Conservation (phyloP, 768 basidiomycete genomes). For the Boletus rubescentipes region DNA sequence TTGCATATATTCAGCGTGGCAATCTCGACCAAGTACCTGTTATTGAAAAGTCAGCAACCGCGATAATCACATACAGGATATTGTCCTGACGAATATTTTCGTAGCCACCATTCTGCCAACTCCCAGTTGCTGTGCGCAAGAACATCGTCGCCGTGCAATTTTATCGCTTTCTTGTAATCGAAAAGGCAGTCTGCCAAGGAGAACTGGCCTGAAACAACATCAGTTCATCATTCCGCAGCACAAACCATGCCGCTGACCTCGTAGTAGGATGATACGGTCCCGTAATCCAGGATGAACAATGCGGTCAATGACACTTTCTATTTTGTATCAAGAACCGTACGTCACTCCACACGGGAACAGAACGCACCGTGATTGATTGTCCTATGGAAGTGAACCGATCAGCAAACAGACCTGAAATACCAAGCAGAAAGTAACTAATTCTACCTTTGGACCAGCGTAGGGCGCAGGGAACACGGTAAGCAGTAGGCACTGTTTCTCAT, state of each 20-base stretch:
- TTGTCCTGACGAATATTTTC: conserved; percentile 65
- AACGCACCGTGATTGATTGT: conserved; percentile 79
- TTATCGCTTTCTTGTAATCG: conserved; percentile 66
- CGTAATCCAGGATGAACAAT: conserved; percentile 87
- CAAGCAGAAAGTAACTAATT: conserved; percentile 5
- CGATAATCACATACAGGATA: background rate
- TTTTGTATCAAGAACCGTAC: conserved; percentile 9
- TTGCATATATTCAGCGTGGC: conserved; percentile 71
- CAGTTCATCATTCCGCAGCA: background rate
- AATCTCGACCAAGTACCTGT: conserved; percentile 77
- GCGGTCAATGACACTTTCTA: conserved; percentile 89
- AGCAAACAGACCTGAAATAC: background rate
- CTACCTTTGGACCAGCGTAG: conserved; percentile 84
- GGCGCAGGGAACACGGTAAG: conserved; percentile 82
- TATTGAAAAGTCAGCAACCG: background rate
- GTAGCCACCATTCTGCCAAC: conserved; percentile 77
- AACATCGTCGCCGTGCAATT: conserved; percentile 88
- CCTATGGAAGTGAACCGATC: conserved; percentile 36
- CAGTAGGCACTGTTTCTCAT: conserved; percentile 84
- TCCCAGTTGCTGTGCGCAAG: conserved; percentile 92
- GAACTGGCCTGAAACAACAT: conserved; percentile 57
- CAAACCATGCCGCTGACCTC: conserved; percentile 49
- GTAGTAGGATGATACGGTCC: conserved; percentile 85
- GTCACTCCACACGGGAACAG: background rate
- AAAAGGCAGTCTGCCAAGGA: conserved; percentile 78